Conservation (phyloP, 148 eudicot species). For the Pouteria glomerata region DNA sequence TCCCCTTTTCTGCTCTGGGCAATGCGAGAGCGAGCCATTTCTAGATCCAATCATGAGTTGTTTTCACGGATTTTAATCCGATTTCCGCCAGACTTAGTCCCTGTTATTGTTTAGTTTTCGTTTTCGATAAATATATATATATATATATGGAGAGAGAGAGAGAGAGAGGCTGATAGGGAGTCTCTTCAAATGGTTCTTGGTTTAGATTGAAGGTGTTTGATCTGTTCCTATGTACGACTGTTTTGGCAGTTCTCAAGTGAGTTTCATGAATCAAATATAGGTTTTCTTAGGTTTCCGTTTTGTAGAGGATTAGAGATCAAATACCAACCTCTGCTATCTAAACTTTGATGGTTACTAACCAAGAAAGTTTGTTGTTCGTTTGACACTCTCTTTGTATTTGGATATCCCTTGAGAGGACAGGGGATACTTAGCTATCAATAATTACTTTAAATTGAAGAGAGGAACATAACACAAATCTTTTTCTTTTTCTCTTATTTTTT, state of each 20-base stretch:
- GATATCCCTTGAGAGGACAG: not conserved
- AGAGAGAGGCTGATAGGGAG: not conserved
- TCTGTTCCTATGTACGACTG: not conserved
- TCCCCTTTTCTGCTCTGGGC: not conserved
- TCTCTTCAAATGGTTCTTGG: not conserved
- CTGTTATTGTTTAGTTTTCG: not conserved
- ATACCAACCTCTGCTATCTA: too few relatives aligned
- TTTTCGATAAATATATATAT: not conserved
- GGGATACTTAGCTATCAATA: not conserved
- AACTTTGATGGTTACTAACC: not conserved
- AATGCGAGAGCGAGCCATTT: not conserved
- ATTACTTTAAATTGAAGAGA: not conserved
- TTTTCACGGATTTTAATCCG: not conserved
- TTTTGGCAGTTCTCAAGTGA: not conserved
- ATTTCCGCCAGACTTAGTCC: not conserved
- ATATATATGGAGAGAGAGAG: not conserved
- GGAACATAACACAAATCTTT: not conserved
- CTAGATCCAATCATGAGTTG: not conserved
- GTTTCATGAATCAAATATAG: not conserved
- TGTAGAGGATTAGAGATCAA: too few relatives aligned
- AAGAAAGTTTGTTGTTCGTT: not conserved
- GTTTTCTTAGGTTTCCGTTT: not conserved
- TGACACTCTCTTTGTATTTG: not conserved
- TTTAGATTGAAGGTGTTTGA: not conserved
- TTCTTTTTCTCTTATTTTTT: too few relatives aligned